Base-by-base conservation (phyloP, 176 grass and related monocot species). In the Leersia perrieri region DNA sequence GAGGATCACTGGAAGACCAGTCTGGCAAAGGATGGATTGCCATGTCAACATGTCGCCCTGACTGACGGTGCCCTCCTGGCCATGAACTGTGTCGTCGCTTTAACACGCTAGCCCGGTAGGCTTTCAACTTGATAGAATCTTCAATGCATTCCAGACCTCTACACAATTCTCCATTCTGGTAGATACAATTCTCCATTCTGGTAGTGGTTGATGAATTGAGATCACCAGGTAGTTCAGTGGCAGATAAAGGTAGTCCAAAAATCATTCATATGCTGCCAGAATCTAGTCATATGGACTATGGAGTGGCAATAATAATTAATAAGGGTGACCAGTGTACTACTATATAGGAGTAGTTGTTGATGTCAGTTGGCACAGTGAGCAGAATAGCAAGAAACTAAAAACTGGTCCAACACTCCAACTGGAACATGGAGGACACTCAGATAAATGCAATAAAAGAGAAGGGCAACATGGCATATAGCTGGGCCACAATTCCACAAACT, bases 391-490 rank as follows among this genome's bases (percentile, higher is more conserved):
- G 35, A 74, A 35, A 5, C 20, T 53, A 23, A 33, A 22, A 16
- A 4, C 9, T 47, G 40, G 69, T 36, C 69, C 26, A 32, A 7
- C n/a, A 58, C 49, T 53, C 47, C 47, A 14, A 67, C 30, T 20
- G 14, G 9, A n/a, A n/a, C 86, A 60, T 41, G n/a, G 28, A 57
- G 74, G 74, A 25, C 74, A 12, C 60, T 23, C 1, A 7, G 7
- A 22, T 15, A 78, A 77, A 79, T 55, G 80, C 80, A 66, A 66
- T 42, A 60, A 34, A 38, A 60, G n/a, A 67, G n/a, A 78, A 10
- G 66, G 68, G 23, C 68, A 35, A 79, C 66, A 33, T 53, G 9
- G 25, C 13, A 51, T 64, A 51, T 64, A 63, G 11, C 41, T 3
- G 5, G 12, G 8, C 9, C 23, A 65, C 28, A 63, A 15, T 14